These are phyloP conservation scores for Curvularia sp. DNA, from an alignment of 2,329 filamentous ascomycete species.

Conservation along the genomic window DNA sequence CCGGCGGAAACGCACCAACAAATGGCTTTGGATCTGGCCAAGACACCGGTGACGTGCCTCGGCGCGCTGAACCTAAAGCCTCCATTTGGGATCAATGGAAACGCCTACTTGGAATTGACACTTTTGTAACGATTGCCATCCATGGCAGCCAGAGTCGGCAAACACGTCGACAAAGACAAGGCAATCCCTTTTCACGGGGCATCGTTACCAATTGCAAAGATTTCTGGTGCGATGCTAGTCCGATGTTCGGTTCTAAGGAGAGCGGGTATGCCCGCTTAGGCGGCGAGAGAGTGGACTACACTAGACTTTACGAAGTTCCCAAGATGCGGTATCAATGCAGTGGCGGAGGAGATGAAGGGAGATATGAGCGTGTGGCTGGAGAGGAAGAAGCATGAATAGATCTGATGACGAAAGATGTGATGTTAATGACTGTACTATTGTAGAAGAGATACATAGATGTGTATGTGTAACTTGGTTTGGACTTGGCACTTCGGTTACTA, in stretches of 20 bases:
- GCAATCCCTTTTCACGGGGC: conserved; percentile 86
- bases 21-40: conserved; percentile 70
- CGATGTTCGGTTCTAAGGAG: conserved; percentile 77
- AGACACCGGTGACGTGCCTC: conserved; percentile 51
- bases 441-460: not conserved
- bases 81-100: conserved; percentile 81
- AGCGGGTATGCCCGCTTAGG: conserved; percentile 78
- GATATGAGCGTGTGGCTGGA: conserved; percentile 66
- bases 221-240: conserved; percentile 92
- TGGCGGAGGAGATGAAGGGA: conserved; percentile 44
- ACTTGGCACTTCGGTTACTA: conserved; percentile 11
- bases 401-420: conserved; percentile 8
- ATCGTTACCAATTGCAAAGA: conserved; percentile 90
- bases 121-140: conserved; percentile 89
- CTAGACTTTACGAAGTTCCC: conserved; percentile 86
- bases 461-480: not conserved
- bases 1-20: conserved; percentile 36
- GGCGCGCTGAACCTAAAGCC: conserved; percentile 60
- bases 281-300: conserved; percentile 84
- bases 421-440: conserved; percentile 10
- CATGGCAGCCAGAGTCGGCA: conserved; percentile 67
- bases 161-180: conserved; percentile 52
- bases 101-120: conserved; percentile 85
- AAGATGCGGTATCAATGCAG: conserved; percentile 65
- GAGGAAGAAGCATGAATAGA: conserved; percentile 36